Evolutionary conservation across 208 protist species (phyloP).

Genomic region (Leishmania gerbilli): DNA sequence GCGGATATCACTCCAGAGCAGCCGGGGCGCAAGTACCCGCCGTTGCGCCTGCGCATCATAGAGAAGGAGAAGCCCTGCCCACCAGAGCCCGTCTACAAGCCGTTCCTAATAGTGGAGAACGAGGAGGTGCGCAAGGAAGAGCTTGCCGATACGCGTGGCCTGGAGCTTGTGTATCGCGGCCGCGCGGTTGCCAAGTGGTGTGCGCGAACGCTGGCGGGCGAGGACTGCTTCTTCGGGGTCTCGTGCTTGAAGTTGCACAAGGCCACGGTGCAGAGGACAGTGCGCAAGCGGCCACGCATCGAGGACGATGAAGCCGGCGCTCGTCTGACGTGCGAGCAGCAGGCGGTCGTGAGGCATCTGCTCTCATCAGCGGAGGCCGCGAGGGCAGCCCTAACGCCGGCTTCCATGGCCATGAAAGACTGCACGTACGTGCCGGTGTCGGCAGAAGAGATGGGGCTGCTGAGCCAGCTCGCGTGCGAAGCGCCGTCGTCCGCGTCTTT

Average conservation of each 20-base stretch:
- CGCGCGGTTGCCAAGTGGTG: conserved; percentile 73
- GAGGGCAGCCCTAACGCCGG: conserved; percentile 25
- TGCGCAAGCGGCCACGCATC: conserved; percentile 65
- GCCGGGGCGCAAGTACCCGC: conserved; percentile 33
- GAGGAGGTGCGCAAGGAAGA: conserved; percentile 64
- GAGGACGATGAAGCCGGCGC: conserved; percentile 31
- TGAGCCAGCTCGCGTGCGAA: neutral
- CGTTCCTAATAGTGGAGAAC: conserved; percentile 67
- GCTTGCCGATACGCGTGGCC: conserved; percentile 66
- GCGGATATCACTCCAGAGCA: conserved; percentile 53
- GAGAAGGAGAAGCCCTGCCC: conserved; percentile 68
- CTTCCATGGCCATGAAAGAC: conserved; percentile 16
- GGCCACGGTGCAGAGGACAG: conserved; percentile 59
- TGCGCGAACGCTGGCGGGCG: conserved; percentile 45
- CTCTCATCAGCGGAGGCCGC: conserved; percentile 23
- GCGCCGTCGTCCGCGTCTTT: neutral
- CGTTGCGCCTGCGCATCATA: conserved; percentile 75
- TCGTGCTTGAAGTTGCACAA: conserved; percentile 71
- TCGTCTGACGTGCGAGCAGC: conserved; percentile 43
- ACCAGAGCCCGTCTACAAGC: conserved; percentile 77
- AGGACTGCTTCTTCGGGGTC: conserved; percentile 81
- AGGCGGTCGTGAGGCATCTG: conserved; percentile 30
- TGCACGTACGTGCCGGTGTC: conserved; percentile 44
- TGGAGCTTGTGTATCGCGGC: conserved; percentile 81
- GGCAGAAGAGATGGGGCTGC: conserved; percentile 19